Base-by-base conservation (phyloP, 1,284 basidiomycete species). In the Grifola frondosa region DNA sequence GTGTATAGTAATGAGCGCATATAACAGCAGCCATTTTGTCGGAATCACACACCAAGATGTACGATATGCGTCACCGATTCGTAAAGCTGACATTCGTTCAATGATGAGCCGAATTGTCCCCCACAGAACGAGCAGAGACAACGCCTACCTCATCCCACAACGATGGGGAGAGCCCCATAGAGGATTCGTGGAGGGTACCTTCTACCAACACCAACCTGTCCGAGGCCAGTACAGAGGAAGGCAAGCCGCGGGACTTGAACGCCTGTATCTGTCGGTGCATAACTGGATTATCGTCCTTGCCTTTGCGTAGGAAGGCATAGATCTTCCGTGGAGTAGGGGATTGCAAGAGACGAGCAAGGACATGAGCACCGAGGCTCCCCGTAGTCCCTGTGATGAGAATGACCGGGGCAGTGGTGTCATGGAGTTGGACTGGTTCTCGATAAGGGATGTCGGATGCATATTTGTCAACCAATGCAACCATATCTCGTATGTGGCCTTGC, bases 21-120 rank as follows among this genome's bases (percentile, higher is more conserved):
- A n/a, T n/a, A n/a, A n/a, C n/a, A n/a, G n/a, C n/a, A n/a, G n/a
- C n/a, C n/a, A n/a, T n/a, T n/a, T n/a, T n/a, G n/a, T n/a, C n/a
- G n/a, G n/a, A n/a, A n/a, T n/a, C n/a, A n/a, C n/a, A n/a, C n/a
- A n/a, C n/a, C n/a, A n/a, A n/a, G n/a, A n/a, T n/a, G 51, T 2
- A 60, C 37, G 20, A 60, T 38, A 38, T 51, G 46, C 16, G 54
- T 55, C 4, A 53, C 42, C 3, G 49, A 40, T 5, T 19, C 3
- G 24, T 38, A 25, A 5, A 57, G 44, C 46, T 53, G 20, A 47
- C 23, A 64, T 58, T 4, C 53, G 62, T 37, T 67, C 60, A 19
- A 69, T 12, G 10, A 61, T 50, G 8, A 55, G 32, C 28, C 15
- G 28, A 33, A 21, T 44, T 15, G 21, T 16, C 12, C 9, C 33